Evolutionary conservation across 2,329 filamentous ascomycete genomes (phyloP).

Genomic region (Hymenotorrendiella dingleyae): DNA sequence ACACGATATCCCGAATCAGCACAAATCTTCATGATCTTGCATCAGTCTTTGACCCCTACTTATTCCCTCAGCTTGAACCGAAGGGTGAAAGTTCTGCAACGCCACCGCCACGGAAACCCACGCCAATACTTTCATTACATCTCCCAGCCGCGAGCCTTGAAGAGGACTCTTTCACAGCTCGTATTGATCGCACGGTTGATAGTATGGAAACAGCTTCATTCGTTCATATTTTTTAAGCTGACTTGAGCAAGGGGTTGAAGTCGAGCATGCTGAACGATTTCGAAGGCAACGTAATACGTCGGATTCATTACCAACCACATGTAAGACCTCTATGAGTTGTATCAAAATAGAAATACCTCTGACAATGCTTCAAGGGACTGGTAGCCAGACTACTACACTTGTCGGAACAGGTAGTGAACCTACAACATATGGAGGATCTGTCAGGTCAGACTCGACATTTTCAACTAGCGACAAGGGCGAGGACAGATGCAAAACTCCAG

Average conservation of each 20-base stretch:
- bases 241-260: background rate
- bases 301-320: too few species aligned
- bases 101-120: background rate
- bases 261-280: background rate
- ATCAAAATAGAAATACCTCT: too few species aligned
- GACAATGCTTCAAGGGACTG: background rate
- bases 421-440: background rate
- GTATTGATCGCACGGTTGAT: constrained; percentile 6
- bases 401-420: background rate
- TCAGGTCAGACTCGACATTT: background rate
- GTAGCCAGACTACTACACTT: background rate
- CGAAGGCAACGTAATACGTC: too few species aligned
- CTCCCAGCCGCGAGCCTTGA: constrained; percentile 4
- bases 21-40: background rate
- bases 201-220: too few species aligned
- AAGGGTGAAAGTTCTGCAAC: background rate
- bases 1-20: constrained; percentile 1
- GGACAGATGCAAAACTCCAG: background rate
- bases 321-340: too few species aligned
- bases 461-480: background rate
- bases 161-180: constrained; percentile 5
- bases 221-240: too few species aligned
- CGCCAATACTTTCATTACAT: constrained; percentile 2
- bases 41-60: background rate
- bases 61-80: background rate